Evolutionary conservation across 2,329 filamentous ascomycete genomes (phyloP).

Genomic region (Cercospora nicotianae): DNA sequence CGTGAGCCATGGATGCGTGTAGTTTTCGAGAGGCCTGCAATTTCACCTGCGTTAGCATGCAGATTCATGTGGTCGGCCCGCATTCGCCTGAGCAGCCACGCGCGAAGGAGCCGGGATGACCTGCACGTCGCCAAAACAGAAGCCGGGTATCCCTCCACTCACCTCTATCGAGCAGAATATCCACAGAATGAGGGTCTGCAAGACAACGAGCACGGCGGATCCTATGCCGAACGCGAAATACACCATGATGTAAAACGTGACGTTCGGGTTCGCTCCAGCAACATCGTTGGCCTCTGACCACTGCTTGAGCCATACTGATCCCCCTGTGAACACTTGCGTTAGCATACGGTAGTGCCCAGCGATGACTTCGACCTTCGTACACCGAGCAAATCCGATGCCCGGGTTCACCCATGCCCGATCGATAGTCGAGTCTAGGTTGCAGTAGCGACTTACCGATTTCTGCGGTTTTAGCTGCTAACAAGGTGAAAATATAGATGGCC

Average conservation of each 20-base stretch:
- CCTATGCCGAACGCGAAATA: slow-evolving; percentile 95
- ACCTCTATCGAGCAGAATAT: slow-evolving; percentile 99
- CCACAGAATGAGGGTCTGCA: slow-evolving; percentile 94
- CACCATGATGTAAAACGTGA: slow-evolving; percentile 89
- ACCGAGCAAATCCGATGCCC: slow-evolving; percentile 29
- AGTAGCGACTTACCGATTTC: slow-evolving; percentile 64
- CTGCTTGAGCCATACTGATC: slow-evolving; percentile 87
- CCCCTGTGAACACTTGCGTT: slow-evolving; percentile 51
- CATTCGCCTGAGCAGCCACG: slow-evolving; percentile 26
- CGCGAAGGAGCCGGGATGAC: slow-evolving; percentile 17
- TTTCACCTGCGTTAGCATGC: slow-evolving; percentile 27
- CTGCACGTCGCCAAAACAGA: slow-evolving; percentile 21
- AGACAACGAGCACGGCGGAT: slow-evolving; percentile 76
- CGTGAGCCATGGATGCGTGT: slow-evolving; percentile 64
- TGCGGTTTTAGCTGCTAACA: slow-evolving; percentile 77
- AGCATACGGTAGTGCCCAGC: slow-evolving; percentile 22
- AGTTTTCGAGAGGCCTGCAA: slow-evolving; percentile 83
- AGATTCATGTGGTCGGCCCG: slow-evolving; percentile 25
- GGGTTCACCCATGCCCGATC: slow-evolving; percentile 2
- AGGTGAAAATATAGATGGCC: slow-evolving; percentile 70
- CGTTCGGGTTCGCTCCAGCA: slow-evolving; percentile 66
- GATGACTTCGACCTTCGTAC: slow-evolving; percentile 14
- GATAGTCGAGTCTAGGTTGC: slow-evolving; percentile 2
- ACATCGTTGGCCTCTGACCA: slow-evolving; percentile 82
- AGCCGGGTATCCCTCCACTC: slow-evolving; percentile 36